phyloP scores from a whole-genome alignment of 495 filamentous ascomycete genomes.

The Xylaria curta region DNA sequence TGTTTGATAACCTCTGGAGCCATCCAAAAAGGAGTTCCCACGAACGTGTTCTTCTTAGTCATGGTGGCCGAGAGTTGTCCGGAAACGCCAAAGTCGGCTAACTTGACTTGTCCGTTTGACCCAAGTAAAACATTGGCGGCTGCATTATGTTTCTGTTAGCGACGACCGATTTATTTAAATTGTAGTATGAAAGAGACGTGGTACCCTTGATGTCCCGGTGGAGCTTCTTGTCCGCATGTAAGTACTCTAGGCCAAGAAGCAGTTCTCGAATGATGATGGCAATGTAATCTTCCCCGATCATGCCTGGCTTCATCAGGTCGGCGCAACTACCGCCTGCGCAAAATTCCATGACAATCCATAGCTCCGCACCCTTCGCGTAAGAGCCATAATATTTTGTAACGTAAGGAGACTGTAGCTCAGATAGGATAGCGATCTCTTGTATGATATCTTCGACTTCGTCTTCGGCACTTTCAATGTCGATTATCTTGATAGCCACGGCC shows the following conservation, averaged over 20 bases:
- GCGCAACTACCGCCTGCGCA: slow-evolving; percentile 92
- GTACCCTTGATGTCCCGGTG: slow-evolving; percentile 96
- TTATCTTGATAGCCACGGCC: slow-evolving; percentile 92
- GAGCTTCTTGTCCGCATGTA: slow-evolving; percentile 93
- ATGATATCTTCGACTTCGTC: slow-evolving; percentile 99
- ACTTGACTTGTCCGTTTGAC: slow-evolving; percentile 90
- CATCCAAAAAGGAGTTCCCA: slow-evolving; percentile 99
- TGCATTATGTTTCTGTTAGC: slow-evolving; percentile 47
- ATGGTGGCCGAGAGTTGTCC: slow-evolving; percentile 98
- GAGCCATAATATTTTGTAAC: slow-evolving; percentile 98
- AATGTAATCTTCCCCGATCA: slow-evolving; percentile 93
- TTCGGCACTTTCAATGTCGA: slow-evolving; percentile 97
- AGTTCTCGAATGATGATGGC: slow-evolving; percentile 91
- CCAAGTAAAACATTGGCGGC: slow-evolving; percentile 90
- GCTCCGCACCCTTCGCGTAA: slow-evolving; percentile 89
- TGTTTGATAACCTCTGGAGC: slow-evolving; percentile 98
- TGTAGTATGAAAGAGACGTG: slow-evolving; percentile 11
- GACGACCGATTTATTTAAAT: neutral
- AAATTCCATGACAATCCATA: slow-evolving; percentile 99
- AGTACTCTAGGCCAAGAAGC: slow-evolving; percentile 86
- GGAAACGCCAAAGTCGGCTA: slow-evolving; percentile 97
- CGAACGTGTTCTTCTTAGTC: slow-evolving; percentile 99
- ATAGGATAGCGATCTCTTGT: slow-evolving; percentile 95
- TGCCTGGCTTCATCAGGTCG: slow-evolving; percentile 88
- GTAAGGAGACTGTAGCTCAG: slow-evolving; percentile 89